A percentile compares a stretch with the other conserved stretches of the same genome.
Conservation (phyloP, 2,329 filamentous ascomycete species). For the Colletotrichum camelliae region DNA sequence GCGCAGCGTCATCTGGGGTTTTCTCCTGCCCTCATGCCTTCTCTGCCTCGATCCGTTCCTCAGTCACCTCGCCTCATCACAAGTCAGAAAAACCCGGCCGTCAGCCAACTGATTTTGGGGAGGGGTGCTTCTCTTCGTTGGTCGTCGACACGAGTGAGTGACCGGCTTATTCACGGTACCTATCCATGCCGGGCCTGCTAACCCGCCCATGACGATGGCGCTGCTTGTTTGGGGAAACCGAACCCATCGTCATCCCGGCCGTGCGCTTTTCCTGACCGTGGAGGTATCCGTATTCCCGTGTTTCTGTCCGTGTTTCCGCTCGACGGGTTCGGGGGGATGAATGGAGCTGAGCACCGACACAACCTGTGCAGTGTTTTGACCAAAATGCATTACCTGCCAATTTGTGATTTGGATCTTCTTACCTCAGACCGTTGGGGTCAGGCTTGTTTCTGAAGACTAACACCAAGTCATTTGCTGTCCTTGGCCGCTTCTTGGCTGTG, state of each 20-base stretch:
- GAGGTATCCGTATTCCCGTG: too few species aligned
- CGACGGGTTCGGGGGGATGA: background rate
- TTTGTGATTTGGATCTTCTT: background rate
- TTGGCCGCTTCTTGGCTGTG: slow-evolving; percentile 1
- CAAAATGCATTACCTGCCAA: background rate
- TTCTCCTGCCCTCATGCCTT: background rate
- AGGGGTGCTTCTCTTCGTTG: background rate
- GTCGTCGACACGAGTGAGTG: background rate
- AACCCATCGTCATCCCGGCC: too few species aligned
- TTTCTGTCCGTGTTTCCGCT: too few species aligned
- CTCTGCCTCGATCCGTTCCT: background rate
- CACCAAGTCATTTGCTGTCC: background rate
- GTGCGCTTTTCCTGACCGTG: too few species aligned
- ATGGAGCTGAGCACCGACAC: background rate
- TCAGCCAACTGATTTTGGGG: background rate
- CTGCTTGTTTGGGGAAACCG: too few species aligned
- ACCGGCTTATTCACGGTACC: background rate
- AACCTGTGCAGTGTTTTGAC: background rate
- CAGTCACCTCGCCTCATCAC: background rate
- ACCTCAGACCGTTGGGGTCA: slow-evolving; percentile 4
- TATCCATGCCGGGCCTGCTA: too few species aligned
- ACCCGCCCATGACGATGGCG: too few species aligned
- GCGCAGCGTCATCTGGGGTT: background rate
- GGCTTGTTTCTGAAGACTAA: background rate
- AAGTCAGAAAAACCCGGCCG: background rate